Conservation (phyloP, 768 basidiomycete species). For the Tricholoma sp. region DNA sequence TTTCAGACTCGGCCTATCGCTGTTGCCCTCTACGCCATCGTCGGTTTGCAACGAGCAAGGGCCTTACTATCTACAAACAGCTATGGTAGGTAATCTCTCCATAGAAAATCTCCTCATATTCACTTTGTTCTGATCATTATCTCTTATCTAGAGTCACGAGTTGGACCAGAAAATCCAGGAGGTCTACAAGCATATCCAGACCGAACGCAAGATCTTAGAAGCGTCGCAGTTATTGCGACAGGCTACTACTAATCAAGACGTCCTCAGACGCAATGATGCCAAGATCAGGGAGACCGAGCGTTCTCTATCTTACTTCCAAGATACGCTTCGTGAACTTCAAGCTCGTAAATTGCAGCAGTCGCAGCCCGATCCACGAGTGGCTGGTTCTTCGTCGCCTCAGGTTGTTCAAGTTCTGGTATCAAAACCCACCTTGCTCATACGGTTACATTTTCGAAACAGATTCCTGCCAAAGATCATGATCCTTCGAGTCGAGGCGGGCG, state of each 20-base stretch:
- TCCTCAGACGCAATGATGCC: conserved; percentile 72
- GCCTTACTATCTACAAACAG: conserved; percentile 18
- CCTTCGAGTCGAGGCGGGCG: conserved; percentile 28
- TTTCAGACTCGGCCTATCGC: conserved; percentile 11
- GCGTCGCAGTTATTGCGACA: conserved; percentile 72
- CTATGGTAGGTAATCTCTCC: conserved; percentile 8
- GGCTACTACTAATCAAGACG: conserved; percentile 85
- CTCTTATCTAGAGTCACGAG: conserved; percentile 44
- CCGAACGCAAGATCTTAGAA: conserved; percentile 89
- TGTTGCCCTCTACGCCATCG: conserved; percentile 12
- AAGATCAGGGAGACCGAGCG: conserved; percentile 86
- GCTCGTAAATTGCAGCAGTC: conserved; percentile 64
- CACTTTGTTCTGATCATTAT: conserved; percentile 2
- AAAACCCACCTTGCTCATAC: conserved; percentile 16
- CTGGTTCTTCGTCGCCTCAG: conserved; percentile 38
- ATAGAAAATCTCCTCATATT: conserved; percentile 22
- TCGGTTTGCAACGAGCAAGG: conserved; percentile 8
- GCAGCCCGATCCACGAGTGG: conserved; percentile 48
- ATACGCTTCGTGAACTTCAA: conserved; percentile 78
- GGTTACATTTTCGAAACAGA: conserved; percentile 30
- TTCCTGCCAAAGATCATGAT: conserved; percentile 51
- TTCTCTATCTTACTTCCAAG: conserved; percentile 82
- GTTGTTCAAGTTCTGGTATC: conserved; percentile 19
- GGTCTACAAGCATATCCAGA: conserved; percentile 84
- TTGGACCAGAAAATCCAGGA: conserved; percentile 93